phyloP scores from a whole-genome alignment of 129 eudicot species.

The Tagetes patula region DNA sequence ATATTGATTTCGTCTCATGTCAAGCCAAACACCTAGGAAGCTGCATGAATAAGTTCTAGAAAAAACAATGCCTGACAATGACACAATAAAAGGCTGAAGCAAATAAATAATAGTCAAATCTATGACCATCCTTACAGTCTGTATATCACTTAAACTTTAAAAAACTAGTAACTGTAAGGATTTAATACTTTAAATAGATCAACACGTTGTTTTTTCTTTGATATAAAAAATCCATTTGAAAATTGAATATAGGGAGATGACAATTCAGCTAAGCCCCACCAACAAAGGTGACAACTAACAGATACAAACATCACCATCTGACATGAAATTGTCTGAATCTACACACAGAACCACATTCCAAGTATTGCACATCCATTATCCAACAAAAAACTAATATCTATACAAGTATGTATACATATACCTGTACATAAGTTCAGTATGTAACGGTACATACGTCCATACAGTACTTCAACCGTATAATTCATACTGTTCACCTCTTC shows the following conservation, averaged over 20 bases:
- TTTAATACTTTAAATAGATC: constrained; percentile 9
- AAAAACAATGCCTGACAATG: constrained; percentile 10
- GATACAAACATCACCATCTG: constrained; percentile 37
- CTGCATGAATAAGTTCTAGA: constrained; percentile 7
- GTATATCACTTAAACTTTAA: constrained; percentile 23
- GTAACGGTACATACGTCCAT: no score
- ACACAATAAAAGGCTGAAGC: background rate
- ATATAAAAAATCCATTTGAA: background rate
- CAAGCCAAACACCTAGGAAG: background rate
- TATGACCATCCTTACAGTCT: constrained; percentile 25
- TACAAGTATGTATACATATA: background rate
- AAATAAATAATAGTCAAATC: constrained; percentile 1
- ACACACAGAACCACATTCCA: constrained; percentile 33
- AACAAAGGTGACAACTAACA: constrained; percentile 27
- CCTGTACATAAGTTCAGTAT: background rate
- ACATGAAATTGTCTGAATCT: constrained; percentile 23
- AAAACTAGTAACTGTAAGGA: background rate
- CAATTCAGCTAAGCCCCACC: constrained; percentile 38
- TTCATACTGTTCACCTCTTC: no score
- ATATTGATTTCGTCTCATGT: constrained; percentile 1
- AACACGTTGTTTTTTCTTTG: constrained; percentile 2
- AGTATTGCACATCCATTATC: constrained; percentile 25
- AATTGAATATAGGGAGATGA: constrained; percentile 22
- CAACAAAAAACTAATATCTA: constrained; percentile 15
- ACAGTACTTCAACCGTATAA: no score